Conservation (phyloP, 257 asterid species). For the Solanum bukasovii region DNA sequence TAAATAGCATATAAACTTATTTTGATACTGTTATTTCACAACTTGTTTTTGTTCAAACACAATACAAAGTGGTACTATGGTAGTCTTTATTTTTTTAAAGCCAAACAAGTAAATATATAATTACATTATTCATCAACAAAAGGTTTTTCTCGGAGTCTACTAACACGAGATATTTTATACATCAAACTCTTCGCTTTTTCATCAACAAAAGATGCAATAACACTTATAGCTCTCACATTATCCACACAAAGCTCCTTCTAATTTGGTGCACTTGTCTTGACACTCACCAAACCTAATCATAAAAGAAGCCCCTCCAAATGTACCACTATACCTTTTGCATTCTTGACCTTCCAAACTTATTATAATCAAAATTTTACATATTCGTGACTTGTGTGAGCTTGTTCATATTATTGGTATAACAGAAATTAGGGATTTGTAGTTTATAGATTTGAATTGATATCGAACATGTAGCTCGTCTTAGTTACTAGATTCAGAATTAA, state of each 20-base stretch:
- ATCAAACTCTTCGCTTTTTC: fast-evolving
- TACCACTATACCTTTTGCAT: background rate
- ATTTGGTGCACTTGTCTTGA: background rate
- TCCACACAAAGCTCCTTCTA: background rate
- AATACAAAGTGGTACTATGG: background rate
- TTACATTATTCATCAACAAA: background rate
- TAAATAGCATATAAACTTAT: background rate
- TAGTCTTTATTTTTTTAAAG: background rate
- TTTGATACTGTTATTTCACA: background rate
- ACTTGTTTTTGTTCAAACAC: background rate
- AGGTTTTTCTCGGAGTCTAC: fast-evolving
- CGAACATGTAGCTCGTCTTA: background rate
- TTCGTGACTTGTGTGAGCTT: background rate
- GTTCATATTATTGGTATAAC: background rate
- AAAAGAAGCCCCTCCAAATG: background rate
- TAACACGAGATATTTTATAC: background rate
- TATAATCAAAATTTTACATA: background rate
- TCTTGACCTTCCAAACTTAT: background rate
- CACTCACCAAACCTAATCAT: background rate
- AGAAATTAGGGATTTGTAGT: background rate
- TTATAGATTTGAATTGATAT: background rate
- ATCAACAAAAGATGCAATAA: background rate
- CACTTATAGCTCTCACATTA: background rate
- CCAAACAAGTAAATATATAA: background rate
- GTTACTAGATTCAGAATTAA: background rate